Conservation (phyloP, 495 filamentous ascomycete species). For the Zalerion maritima region DNA sequence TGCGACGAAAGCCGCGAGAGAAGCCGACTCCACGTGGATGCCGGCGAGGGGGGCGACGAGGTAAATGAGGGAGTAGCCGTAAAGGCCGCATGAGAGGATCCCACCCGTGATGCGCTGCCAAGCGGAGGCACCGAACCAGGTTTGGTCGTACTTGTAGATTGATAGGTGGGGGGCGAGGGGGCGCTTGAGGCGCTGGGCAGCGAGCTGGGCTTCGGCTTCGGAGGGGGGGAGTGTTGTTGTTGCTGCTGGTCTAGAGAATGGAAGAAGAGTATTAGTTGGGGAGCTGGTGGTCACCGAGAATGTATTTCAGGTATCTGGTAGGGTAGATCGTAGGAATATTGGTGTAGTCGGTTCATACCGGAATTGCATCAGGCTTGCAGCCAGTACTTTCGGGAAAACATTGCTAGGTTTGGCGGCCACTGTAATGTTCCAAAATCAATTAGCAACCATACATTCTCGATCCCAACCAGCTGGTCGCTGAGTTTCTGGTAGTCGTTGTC, state of each 20-base stretch:
- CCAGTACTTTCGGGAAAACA: constrained; percentile 29
- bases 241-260: constrained; percentile 35
- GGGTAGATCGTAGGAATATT: constrained; percentile 1
- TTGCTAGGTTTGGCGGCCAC: constrained; percentile 34
- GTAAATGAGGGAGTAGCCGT: constrained; percentile 74
- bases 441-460: no score
- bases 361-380: not conserved
- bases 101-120: constrained; percentile 73
- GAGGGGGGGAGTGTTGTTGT: constrained; percentile 42
- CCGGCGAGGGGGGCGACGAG: constrained; percentile 67
- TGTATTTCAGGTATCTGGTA: not conserved
- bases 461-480: no score
- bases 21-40: constrained; percentile 70
- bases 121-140: constrained; percentile 54
- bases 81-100: constrained; percentile 57
- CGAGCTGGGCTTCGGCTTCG: constrained; percentile 59
- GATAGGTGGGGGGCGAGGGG: constrained; percentile 77
- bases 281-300: constrained; percentile 10
- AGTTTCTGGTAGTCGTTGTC: constrained; percentile 10
- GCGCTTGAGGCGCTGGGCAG: constrained; percentile 66
- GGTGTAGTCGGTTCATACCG: constrained; percentile 1
- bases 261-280: no score
- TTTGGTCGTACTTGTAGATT: constrained; percentile 83
- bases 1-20: constrained; percentile 63
- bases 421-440: no score